Evolutionary conservation across 768 basidiomycete genomes (phyloP).

Genomic region (Boletellus ananas): DNA sequence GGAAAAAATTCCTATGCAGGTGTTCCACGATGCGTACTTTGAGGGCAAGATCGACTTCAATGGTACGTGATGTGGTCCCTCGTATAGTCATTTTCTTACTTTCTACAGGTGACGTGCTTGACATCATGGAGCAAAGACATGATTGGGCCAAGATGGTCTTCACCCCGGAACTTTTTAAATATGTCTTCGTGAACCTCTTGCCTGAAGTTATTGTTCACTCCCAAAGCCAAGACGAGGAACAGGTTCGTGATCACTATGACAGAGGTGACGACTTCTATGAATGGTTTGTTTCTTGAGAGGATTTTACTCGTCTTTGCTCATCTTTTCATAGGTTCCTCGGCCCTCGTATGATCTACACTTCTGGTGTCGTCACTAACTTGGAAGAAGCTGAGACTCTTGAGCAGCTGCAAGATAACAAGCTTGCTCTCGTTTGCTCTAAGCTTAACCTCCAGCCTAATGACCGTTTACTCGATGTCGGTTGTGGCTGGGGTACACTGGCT

Average conservation of each 20-base stretch:
- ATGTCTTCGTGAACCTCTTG: slow-evolving; percentile 80
- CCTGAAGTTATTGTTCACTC: slow-evolving; percentile 96
- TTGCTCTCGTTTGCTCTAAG: slow-evolving; percentile 92
- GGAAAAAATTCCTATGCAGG: slow-evolving; percentile 95
- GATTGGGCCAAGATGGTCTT: slow-evolving; percentile 95
- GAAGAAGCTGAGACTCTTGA: slow-evolving; percentile 79
- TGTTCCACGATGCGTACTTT: slow-evolving; percentile 97
- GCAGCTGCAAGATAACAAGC: slow-evolving; percentile 97
- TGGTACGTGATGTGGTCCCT: slow-evolving; percentile 42
- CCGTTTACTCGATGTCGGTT: slow-evolving; percentile 79
- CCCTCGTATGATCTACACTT: slow-evolving; percentile 96
- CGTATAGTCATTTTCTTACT: background rate
- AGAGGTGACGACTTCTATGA: slow-evolving; percentile 95
- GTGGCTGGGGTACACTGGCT: slow-evolving; percentile 95
- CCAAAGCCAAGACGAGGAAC: slow-evolving; percentile 88
- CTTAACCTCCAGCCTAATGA: slow-evolving; percentile 85
- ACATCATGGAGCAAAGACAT: slow-evolving; percentile 89
- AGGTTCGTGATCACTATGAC: slow-evolving; percentile 95
- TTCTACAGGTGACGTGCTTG: slow-evolving; percentile 79
- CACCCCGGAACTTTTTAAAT: slow-evolving; percentile 89
- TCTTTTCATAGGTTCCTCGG: slow-evolving; percentile 71
- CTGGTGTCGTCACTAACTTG: slow-evolving; percentile 76
- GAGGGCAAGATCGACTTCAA: slow-evolving; percentile 96
- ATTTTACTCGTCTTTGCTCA: background rate
- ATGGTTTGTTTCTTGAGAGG: slow-evolving; percentile 44